Evolutionary conservation across 805 yeast species (phyloP), one percentile per base, ranked within the genome.

Genomic region (Schizosaccharomyces octosporus): DNA sequence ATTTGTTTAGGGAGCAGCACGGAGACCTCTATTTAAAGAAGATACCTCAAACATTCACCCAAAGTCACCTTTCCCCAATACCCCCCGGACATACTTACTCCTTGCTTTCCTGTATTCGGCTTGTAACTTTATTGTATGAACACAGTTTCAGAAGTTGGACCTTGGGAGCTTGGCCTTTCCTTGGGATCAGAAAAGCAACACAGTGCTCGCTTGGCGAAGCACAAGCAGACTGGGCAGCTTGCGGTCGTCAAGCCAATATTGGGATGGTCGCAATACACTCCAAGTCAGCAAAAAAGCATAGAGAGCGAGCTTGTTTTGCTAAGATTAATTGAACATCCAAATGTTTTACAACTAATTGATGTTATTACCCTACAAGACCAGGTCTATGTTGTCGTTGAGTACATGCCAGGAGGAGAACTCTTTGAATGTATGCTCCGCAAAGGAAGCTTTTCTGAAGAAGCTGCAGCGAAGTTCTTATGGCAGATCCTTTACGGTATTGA

Each of bases 311-410:
- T 93, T 65, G 90, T 93, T 67, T 93, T 93, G 66, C 93, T 90
- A 97, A 93, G 93, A 72, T 77, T 93, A 54, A 81, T 93, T 57
- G 86, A 93, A 63, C 97, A 93, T 71, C 87, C 95, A 11, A 90
- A 93, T 68, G 93, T 93, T 29, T 82, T 93, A 79, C 85, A 93
- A 31, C 75, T 93, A 48, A 90, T 88, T 69, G 98, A 93, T 69
- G 98, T 93, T 31, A 93, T 97, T 97, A 97, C 93, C 72, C 90
- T 93, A 65, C 83, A 87, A 65, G 87, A 87, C 69, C 95, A 90
- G 63, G 76, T 93, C 62, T 90, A 90, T 69, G 79, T 93, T 66
- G 94, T 93, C 5, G 74, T 93, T 62, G 98, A 93, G 72, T 93
- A 93, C 72, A 89, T 94, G 59, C 97, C 93, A 73, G 96, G 97